Evolutionary conservation across 1,284 basidiomycete genomes (phyloP), one percentile per base, ranked within the genome.

Genomic region (Coniferiporia weirii): DNA sequence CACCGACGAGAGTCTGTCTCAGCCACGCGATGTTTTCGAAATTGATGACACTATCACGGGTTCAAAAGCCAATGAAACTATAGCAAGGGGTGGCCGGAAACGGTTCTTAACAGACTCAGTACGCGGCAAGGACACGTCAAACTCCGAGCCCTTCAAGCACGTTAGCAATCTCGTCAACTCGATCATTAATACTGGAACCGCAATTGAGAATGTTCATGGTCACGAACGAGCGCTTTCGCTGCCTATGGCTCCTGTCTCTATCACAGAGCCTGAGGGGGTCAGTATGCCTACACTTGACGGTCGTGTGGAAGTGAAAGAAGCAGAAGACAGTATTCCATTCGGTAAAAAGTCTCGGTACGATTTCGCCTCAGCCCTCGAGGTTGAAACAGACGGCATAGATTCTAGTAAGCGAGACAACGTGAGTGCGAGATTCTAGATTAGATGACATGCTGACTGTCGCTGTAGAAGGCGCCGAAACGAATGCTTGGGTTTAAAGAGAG

Each of bases 381-480:
- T 58, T 38, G 52, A 58, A 27, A 52, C 44, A 22, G 13, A 7
- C 22, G 32, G n/a, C 13, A 27, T 15, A 32, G 35, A 44, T n/a
- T n/a, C n/a, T n/a, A n/a, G n/a, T n/a, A n/a, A n/a, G n/a, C 17
- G 27, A 45, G 49, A 52, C n/a, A 48, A 59, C 8, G 34, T 59
- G 35, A 47, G 20, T 19, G 12, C 36, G 36, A 38, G 12, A 12
- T 38, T 38, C 6, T 38, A 38, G 12, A 12, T 12, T 12, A 7
- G 12, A 19, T 45, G 5, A 13, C 49, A 51, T 54, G 19, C 51
- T 59, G 19, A 56, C 35, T 45, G 44, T 27, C 57, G 49, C 46
- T 64, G n/a, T 22, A 65, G 63, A 62, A 64, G 36, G 50, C 49
- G 12, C 15, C 17, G 13, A 62, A 64, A 15, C 22, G 56, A 20